These are phyloP conservation scores for Thalassiosira hispida DNA, from an alignment of 352 stramenopile genomes.

Conservation along the genomic window DNA sequence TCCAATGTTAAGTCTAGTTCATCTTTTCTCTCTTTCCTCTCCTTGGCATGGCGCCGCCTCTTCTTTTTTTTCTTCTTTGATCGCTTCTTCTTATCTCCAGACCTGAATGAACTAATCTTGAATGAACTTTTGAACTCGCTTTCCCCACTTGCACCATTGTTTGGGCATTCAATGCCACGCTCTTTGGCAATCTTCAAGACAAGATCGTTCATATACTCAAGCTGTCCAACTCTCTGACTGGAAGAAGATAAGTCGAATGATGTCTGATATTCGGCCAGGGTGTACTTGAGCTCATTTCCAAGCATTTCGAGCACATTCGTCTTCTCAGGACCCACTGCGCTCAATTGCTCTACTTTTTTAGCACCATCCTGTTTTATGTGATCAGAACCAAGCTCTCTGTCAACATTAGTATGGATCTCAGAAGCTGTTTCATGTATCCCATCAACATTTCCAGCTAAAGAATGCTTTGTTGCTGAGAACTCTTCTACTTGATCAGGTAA, in stretches of 20 bases:
- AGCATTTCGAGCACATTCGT: conserved; percentile 33
- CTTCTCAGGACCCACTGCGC: conserved; percentile 10
- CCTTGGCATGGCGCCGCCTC: conserved; percentile 4
- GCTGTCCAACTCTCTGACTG: conserved; percentile 37
- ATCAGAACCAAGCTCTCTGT: neutral
- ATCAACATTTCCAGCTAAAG: neutral
- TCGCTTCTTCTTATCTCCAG: conserved; percentile 15
- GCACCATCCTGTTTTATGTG: neutral
- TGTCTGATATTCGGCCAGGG: conserved; percentile 45
- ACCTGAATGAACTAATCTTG: no score
- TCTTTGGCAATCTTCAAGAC: conserved; percentile 47
- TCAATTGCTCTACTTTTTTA: conserved; percentile 1
- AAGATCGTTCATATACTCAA: conserved; percentile 51
- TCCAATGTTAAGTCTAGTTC: conserved; percentile 8
- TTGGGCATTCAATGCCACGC: conserved; percentile 17
- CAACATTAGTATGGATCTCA: neutral
- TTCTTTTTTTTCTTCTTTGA: conserved; percentile 33
- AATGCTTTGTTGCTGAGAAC: neutral
- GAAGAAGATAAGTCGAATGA: conserved; percentile 42
- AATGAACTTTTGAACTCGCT: conserved; percentile 25
- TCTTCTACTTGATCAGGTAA: neutral
- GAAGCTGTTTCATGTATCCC: neutral
- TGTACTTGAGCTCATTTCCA: conserved; percentile 46
- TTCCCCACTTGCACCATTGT: neutral
- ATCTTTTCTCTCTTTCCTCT: conserved; percentile 9